Conservation (phyloP, 371 early-diverging fungal species). For the Syncephalis plumigaleata region DNA sequence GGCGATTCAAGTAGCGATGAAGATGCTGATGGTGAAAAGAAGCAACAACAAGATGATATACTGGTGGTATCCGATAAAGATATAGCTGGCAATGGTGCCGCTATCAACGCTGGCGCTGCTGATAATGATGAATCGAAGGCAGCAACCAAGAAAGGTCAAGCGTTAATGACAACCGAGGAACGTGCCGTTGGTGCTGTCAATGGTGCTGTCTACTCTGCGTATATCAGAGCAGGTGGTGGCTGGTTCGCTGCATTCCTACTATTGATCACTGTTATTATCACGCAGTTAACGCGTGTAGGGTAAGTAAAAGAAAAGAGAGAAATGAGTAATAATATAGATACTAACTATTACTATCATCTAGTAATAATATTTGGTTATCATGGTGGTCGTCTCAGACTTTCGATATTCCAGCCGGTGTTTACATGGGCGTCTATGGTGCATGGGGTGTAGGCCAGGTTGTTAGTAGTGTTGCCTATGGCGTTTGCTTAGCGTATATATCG, state of each 20-base stretch:
- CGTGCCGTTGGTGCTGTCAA: slow-evolving; percentile 1
- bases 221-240: not conserved
- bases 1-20: slow-evolving; percentile 6
- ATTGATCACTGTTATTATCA: not conserved
- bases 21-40: slow-evolving; percentile 11
- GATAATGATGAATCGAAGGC: no score
- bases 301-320: no score
- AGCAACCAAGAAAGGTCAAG: slow-evolving; percentile 15
- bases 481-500: not conserved
- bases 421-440: slow-evolving; percentile 18
- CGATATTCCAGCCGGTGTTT: slow-evolving; percentile 2
- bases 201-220: slow-evolving; percentile 4
- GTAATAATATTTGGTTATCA: slow-evolving; percentile 4
- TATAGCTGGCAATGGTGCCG: no score
- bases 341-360: no score
- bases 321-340: no score
- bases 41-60: slow-evolving; percentile 55
- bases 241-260: not conserved
- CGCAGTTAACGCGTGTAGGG: slow-evolving; percentile 11
- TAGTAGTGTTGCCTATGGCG: not conserved
- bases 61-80: no score
- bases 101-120: no score
- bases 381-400: slow-evolving; percentile 1
- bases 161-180: slow-evolving; percentile 8
- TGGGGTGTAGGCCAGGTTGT: slow-evolving; percentile 17